phyloP scores from a whole-genome alignment of 208 protist genomes.

The Trypanosoma melophagium region DNA sequence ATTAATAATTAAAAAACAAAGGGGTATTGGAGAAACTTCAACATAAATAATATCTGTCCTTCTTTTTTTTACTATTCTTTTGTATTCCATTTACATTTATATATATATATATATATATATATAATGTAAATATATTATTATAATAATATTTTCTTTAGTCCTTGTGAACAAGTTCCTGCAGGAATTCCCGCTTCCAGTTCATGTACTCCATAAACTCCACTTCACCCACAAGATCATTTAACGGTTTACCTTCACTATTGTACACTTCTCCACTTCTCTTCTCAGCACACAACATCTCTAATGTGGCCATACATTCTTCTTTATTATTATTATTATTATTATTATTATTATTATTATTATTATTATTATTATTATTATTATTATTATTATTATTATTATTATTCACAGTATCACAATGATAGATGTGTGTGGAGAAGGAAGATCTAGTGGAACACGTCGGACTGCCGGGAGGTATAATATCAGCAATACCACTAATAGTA shows the following conservation, averaged over 20 bases:
- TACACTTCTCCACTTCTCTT: too few species aligned
- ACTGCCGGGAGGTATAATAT: background rate
- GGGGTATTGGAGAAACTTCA: too few species aligned
- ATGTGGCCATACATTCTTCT: too few species aligned
- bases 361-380: background rate
- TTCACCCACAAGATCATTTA: conserved; percentile 14
- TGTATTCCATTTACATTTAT: background rate
- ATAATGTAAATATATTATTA: too few species aligned
- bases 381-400: background rate
- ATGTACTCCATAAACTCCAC: conserved; percentile 20
- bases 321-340: background rate
- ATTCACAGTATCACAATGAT: too few species aligned
- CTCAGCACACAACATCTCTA: too few species aligned
- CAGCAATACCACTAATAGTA: background rate
- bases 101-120: conserved; percentile 6
- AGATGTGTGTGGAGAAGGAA: background rate
- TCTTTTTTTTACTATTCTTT: background rate
- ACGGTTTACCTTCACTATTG: background rate
- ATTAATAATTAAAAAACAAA: conserved; percentile 21
- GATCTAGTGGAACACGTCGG: background rate
- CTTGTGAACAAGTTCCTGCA: conserved; percentile 14
- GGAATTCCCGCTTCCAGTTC: conserved; percentile 16
- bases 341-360: background rate
- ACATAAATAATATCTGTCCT: too few species aligned
- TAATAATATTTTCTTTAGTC: too few species aligned